Evolutionary conservation across 129 eudicot species (phyloP).

Genomic region (Deinandra increscens): DNA sequence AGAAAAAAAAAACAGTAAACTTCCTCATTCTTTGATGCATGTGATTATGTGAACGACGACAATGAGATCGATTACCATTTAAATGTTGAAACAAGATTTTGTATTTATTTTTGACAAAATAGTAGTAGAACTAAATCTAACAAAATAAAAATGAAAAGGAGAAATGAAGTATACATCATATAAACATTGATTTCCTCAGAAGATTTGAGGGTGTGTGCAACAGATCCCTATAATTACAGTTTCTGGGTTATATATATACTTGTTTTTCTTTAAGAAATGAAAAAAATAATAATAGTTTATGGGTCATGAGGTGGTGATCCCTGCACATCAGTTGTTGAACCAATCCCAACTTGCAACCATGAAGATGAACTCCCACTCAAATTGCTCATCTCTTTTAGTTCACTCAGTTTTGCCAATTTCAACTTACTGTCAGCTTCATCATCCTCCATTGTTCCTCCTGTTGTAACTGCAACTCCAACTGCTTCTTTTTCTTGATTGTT

Average conservation of each 20-base stretch:
- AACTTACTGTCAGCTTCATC: conserved; percentile 90
- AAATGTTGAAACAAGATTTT: not conserved
- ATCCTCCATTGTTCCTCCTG: conserved; percentile 32
- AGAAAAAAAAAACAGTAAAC: no score
- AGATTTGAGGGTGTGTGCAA: conserved; percentile 10
- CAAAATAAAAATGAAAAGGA: not conserved
- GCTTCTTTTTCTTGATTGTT: conserved; percentile 19
- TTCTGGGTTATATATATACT: conserved; percentile 29
- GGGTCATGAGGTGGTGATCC: conserved; percentile 38
- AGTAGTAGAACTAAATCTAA: not conserved
- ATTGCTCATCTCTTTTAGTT: conserved; percentile 57
- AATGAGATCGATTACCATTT: not conserved
- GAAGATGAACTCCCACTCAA: conserved; percentile 57
- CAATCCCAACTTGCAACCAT: conserved; percentile 94
- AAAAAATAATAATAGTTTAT: conserved; percentile 26
- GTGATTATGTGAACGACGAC: no score
- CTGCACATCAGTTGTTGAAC: conserved; percentile 47
- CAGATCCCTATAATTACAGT: conserved; percentile 36
- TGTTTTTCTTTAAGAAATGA: conserved; percentile 22
- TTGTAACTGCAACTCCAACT: no score
- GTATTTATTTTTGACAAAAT: conserved; percentile 16
- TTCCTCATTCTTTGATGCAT: no score
- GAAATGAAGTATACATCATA: conserved; percentile 29
- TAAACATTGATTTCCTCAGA: conserved; percentile 30
- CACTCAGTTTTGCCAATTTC: conserved; percentile 71